phyloP scores from a whole-genome alignment of 2,329 filamentous ascomycete species.

The Trichoderma citrinoviride region DNA sequence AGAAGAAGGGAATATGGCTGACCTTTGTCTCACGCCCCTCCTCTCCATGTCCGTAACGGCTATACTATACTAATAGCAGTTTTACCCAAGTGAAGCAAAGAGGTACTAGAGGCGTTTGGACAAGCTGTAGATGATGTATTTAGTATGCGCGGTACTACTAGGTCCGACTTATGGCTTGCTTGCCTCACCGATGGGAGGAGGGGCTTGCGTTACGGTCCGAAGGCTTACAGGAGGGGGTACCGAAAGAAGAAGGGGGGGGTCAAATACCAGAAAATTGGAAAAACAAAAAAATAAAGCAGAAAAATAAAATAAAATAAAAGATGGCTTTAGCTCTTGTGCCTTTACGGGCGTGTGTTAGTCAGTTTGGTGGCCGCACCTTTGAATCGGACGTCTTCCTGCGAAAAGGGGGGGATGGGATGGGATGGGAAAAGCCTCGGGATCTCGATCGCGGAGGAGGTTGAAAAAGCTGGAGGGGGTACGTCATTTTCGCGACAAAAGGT shows the following conservation, averaged over 20 bases:
- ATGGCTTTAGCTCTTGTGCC: slow-evolving; percentile 1
- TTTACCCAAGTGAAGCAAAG: too few species aligned
- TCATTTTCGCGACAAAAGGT: background rate
- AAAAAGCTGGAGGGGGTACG: background rate
- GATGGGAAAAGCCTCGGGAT: background rate
- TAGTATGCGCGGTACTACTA: background rate
- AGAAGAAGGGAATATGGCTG: background rate
- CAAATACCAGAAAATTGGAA: background rate
- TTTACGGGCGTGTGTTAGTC: background rate
- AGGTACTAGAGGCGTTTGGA: background rate
- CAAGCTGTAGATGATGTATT: background rate
- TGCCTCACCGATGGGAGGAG: background rate
- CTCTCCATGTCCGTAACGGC: background rate
- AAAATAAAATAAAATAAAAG: background rate
- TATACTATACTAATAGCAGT: background rate
- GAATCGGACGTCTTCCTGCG: background rate
- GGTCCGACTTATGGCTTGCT: background rate
- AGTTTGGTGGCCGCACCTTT: too few species aligned
- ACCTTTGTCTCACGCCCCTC: background rate
- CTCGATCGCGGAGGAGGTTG: background rate
- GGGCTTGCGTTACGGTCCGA: slow-evolving; percentile 8
- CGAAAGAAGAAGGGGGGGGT: background rate
- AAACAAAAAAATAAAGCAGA: background rate
- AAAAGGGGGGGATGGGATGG: background rate
- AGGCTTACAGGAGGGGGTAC: background rate